phyloP scores from a whole-genome alignment of 2,329 filamentous ascomycete genomes.

The Colletotrichum ledebouriae region DNA sequence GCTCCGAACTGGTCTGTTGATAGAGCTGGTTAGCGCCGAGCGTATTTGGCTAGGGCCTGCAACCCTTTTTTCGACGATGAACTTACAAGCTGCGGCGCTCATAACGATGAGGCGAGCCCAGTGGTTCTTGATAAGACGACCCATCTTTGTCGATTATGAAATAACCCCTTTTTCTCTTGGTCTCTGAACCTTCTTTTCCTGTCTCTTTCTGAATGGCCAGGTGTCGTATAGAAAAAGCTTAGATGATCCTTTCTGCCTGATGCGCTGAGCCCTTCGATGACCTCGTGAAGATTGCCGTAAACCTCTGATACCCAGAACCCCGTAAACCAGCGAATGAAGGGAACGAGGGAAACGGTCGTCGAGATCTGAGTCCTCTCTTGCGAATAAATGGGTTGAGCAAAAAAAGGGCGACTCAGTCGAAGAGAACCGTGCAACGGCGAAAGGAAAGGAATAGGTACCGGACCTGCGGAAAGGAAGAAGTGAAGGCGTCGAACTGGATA shows the following conservation, averaged over 20 bases:
- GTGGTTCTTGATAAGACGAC: conserved; percentile 99
- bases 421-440: conserved; percentile 45
- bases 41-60: not conserved
- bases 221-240: conserved; percentile 6
- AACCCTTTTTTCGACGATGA: not conserved
- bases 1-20: conserved; percentile 85
- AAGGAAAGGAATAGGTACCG: conserved; percentile 60
- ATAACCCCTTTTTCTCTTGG: conserved; percentile 19
- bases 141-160: conserved; percentile 71
- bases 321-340: conserved; percentile 40
- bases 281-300: conserved; percentile 29
- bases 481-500: conserved; percentile 49
- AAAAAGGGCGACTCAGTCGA: conserved; percentile 45
- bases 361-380: conserved; percentile 41
- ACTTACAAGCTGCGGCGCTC: conserved; percentile 82
- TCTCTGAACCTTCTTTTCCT: conserved; percentile 36
- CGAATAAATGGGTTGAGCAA: conserved; percentile 42
- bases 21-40: conserved; percentile 46
- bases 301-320: conserved; percentile 30
- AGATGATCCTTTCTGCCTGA: conserved; percentile 21
- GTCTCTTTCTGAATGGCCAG: conserved; percentile 35
- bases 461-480: conserved; percentile 60
- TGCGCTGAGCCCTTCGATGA: conserved; percentile 25
- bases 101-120: conserved; percentile 96
- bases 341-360: conserved; percentile 43